phyloP scores from a whole-genome alignment of 1,284 basidiomycete genomes.

The Trametes pubescens region DNA sequence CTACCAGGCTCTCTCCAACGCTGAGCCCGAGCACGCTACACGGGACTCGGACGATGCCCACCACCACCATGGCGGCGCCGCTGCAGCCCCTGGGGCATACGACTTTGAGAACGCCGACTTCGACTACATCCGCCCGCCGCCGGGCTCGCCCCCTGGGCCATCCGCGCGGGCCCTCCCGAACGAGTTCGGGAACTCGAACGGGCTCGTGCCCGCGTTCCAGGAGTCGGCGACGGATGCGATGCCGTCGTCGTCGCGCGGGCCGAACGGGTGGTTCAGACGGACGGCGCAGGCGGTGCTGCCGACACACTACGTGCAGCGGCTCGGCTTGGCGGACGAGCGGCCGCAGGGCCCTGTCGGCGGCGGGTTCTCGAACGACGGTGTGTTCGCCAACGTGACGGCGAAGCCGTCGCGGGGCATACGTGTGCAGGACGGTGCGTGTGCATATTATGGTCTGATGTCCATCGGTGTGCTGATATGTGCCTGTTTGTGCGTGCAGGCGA shows the following conservation, averaged over 20 bases:
- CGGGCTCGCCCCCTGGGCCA: slow-evolving; percentile 82
- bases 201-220: slow-evolving; percentile 65
- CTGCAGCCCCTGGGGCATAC: slow-evolving; percentile 58
- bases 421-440: slow-evolving; percentile 66
- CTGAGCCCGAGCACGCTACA: slow-evolving; percentile 50
- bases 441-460: not conserved
- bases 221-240: slow-evolving; percentile 46
- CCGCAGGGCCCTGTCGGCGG: slow-evolving; percentile 68
- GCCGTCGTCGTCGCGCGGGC: slow-evolving; percentile 21
- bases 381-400: slow-evolving; percentile 96
- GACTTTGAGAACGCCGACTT: slow-evolving; percentile 84
- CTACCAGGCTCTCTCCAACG: slow-evolving; percentile 54
- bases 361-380: slow-evolving; percentile 88
- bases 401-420: slow-evolving; percentile 76
- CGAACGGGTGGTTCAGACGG: slow-evolving; percentile 61
- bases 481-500: slow-evolving; percentile 58
- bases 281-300: slow-evolving; percentile 68
- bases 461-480: slow-evolving; percentile 1
- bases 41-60: slow-evolving; percentile 5
- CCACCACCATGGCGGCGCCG: not conserved
- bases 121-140: slow-evolving; percentile 82
- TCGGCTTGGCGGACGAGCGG: slow-evolving; percentile 57
- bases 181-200: slow-evolving; percentile 85
- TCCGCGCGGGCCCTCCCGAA: slow-evolving; percentile 71
- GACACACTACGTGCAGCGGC: slow-evolving; percentile 50